Evolutionary conservation across 2,329 filamentous ascomycete species (phyloP), one percentile per base, ranked within the genome.

Genomic region (Arthrobotrys sinensis): DNA sequence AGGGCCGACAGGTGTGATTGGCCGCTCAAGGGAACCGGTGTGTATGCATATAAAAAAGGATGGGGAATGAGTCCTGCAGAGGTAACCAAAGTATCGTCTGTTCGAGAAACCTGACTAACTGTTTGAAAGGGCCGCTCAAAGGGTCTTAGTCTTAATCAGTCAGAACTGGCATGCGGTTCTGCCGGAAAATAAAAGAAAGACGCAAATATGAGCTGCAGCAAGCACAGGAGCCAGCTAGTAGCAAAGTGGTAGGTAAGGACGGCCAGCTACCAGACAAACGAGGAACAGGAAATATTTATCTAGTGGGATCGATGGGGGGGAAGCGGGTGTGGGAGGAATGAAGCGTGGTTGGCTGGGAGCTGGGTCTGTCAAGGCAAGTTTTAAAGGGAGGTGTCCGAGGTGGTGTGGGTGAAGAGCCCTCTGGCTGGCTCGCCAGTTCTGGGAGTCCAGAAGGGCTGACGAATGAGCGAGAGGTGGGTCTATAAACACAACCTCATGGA

Each of bases 391-490:
- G 50, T 66, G 70, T 70, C 62, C 10, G 62, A 46, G 62, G 36
- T 14, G 65, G 66, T 60, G 50, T 57, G 73, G 53, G 45, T 38
- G 53, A 40, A 50, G 36, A 40, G 36, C 21, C 38, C 34, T 46
- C 67, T 62, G 32, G 60, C 40, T 64, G 60, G 60, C 55, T 55
- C 57, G 50, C 52, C 67, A 34, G 38, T 52, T 63, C 57, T 65
- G 46, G 60, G 55, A 40, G 45, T 36, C 55, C 55, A 24, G 45
- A 67, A 66, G 75, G 75, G 75, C 67, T 78, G 75, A 78, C 75
- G 75, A 78, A 78, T 78, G 75, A 72, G 75, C 60, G 67, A 43
- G 62, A 66, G 62, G 75, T 78, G 75, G 75, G 75, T 78, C 62
- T 72, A 72, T 72, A 72, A 77, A 65, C 65, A 77, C 73, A 69